Conservation (phyloP, 768 basidiomycete genomes). For the Rickenella mellea region DNA sequence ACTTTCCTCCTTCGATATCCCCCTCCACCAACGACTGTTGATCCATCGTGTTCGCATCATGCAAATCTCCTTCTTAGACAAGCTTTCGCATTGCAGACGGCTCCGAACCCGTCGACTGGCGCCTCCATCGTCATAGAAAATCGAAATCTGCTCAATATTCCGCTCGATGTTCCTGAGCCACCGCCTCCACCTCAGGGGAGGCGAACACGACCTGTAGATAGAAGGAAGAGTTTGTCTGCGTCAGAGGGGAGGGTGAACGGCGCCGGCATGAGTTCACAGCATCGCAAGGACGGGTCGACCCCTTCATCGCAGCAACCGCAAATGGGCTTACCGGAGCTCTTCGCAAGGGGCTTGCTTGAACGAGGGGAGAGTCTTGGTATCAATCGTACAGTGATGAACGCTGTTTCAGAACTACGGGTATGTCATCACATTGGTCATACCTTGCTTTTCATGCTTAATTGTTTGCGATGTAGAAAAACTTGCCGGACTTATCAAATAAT, state of each 20-base stretch:
- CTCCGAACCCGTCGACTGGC: constrained; percentile 66
- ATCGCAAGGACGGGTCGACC: background rate
- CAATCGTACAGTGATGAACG: constrained; percentile 74
- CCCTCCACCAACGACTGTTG: constrained; percentile 29
- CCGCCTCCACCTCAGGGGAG: constrained; percentile 27
- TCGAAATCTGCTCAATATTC: constrained; percentile 63
- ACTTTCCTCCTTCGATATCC: constrained; percentile 85
- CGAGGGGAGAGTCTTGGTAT: constrained; percentile 74
- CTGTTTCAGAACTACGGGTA: constrained; percentile 70
- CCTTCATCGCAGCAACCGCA: constrained; percentile 28
- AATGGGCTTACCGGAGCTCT: constrained; percentile 58
- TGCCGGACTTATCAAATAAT: constrained; percentile 73
- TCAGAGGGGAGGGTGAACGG: too few relatives aligned
- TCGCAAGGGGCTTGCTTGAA: constrained; percentile 66
- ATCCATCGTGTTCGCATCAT: constrained; percentile 38
- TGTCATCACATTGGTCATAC: constrained; percentile 11
- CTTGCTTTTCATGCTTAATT: constrained; percentile 7
- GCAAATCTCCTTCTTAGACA: constrained; percentile 71
- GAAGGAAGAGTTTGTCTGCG: constrained; percentile 18
- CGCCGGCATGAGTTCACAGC: background rate
- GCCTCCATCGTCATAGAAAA: constrained; percentile 79
- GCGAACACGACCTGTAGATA: constrained; percentile 22
- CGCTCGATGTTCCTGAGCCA: constrained; percentile 51
- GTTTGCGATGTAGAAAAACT: constrained; percentile 50
- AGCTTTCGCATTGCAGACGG: constrained; percentile 68